Conservation (phyloP, 2,329 filamentous ascomycete genomes). For the Exophiala sp. region DNA sequence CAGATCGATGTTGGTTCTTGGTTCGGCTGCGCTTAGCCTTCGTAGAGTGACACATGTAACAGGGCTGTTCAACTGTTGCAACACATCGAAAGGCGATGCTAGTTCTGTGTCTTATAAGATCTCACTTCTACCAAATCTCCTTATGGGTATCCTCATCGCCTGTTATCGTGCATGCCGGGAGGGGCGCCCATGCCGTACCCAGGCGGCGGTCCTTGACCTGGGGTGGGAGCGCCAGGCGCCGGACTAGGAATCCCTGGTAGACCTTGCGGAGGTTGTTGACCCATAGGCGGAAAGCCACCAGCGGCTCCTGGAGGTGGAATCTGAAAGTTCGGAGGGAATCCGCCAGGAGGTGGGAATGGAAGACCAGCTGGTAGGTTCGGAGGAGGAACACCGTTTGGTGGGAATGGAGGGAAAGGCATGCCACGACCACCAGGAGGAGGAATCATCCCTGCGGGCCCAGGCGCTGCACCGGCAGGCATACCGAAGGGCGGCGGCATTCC, state of each 20-base stretch:
- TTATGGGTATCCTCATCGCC: slow-evolving; percentile 12
- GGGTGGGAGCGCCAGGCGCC: slow-evolving; percentile 26
- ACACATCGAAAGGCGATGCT: neutral
- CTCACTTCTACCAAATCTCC: neutral
- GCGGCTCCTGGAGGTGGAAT: slow-evolving; percentile 38
- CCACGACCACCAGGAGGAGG: slow-evolving; percentile 57
- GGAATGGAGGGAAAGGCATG: slow-evolving; percentile 49
- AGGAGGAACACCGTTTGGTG: slow-evolving; percentile 44
- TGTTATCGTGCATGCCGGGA: slow-evolving; percentile 22
- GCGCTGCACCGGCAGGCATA: slow-evolving; percentile 41
- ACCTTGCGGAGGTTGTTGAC: slow-evolving; percentile 25
- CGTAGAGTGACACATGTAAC: too few relatives aligned
- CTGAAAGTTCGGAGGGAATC: slow-evolving; percentile 53
- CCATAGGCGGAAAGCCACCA: slow-evolving; percentile 35
- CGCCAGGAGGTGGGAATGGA: slow-evolving; percentile 45
- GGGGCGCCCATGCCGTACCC: slow-evolving; percentile 20
- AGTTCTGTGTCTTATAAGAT: neutral
- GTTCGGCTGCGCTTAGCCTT: too few relatives aligned
- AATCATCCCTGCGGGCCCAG: slow-evolving; percentile 37
- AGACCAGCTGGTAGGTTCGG: slow-evolving; percentile 40
- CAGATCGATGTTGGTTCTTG: too few relatives aligned
- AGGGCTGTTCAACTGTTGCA: neutral
- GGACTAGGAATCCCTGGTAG: slow-evolving; percentile 30
- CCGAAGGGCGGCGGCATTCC: slow-evolving; percentile 56
- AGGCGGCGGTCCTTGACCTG: slow-evolving; percentile 27